These are phyloP conservation scores for Pseudonitzschia multiseries DNA, from an alignment of 108 stramenopile species.

Conservation along the genomic window DNA sequence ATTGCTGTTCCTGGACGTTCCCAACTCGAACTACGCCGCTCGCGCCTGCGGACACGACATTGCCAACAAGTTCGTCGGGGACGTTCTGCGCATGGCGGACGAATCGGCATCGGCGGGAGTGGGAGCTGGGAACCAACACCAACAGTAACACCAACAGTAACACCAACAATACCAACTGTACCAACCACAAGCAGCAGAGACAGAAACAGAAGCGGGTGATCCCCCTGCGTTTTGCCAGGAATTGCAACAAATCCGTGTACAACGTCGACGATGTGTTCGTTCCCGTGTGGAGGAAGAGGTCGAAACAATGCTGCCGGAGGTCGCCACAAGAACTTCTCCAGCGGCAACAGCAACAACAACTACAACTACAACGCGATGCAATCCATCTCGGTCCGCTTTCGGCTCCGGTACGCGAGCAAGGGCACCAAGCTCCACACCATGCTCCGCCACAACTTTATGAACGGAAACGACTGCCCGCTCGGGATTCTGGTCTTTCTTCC, in stretches of 20 bases:
- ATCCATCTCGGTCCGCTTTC: not conserved
- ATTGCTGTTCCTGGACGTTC: conserved; percentile 13
- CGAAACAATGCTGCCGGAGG: not conserved
- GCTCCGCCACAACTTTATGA: conserved; percentile 17
- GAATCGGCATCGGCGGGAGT: not conserved
- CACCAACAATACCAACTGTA: not conserved
- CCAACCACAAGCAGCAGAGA: too few relatives aligned
- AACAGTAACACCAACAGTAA: not conserved
- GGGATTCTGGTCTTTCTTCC: conserved; percentile 15
- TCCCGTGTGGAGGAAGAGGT: too few relatives aligned
- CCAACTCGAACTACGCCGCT: not conserved
- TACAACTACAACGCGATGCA: not conserved
- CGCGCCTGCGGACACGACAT: not conserved
- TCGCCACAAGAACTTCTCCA: not conserved
- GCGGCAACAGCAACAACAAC: not conserved
- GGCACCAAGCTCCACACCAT: not conserved
- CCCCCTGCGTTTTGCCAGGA: not conserved
- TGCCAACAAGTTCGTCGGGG: not conserved
- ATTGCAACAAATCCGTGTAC: conserved; percentile 1
- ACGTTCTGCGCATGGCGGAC: not conserved
- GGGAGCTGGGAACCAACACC: not conserved
- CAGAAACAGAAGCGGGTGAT: too few relatives aligned
- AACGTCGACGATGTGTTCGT: not conserved
- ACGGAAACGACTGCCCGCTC: not conserved
- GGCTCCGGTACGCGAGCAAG: not conserved